A percentile compares a stretch with the other conserved stretches of the same genome.
Evolutionary conservation across 2,329 filamentous ascomycete genomes (phyloP).

Genomic region (Didymella keratinophila): DNA sequence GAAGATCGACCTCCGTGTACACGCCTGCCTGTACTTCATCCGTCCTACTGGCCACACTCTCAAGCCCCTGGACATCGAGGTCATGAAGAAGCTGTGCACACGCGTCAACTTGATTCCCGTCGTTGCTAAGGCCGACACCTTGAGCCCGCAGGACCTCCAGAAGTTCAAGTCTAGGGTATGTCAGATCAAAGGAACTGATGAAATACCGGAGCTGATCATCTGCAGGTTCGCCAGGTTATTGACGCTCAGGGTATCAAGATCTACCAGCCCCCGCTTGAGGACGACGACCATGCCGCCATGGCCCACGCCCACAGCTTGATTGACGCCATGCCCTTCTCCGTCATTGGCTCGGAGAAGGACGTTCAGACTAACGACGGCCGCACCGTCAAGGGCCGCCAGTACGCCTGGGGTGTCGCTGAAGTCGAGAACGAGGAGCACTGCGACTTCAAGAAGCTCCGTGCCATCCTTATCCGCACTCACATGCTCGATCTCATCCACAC

Average conservation of each 20-base stretch:
- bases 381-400: conserved; percentile 98
- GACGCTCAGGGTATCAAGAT: conserved; percentile 99
- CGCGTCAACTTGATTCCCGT: conserved; percentile 98
- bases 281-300: conserved; percentile 95
- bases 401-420: conserved; percentile 98
- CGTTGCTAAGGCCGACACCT: conserved; percentile 96
- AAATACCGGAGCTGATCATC: conserved; percentile 23
- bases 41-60: conserved; percentile 97
- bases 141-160: conserved; percentile 89
- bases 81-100: conserved; percentile 99
- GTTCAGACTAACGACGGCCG: conserved; percentile 95
- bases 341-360: conserved; percentile 99
- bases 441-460: conserved; percentile 99
- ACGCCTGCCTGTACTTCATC: conserved; percentile 99
- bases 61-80: conserved; percentile 98
- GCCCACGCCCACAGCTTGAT: conserved; percentile 94
- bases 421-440: conserved; percentile 99
- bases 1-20: conserved; percentile 99
- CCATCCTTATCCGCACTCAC: conserved; percentile 97
- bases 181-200: conserved; percentile 24
- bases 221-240: conserved; percentile 88
- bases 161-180: conserved; percentile 95
- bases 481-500: conserved; percentile 99
- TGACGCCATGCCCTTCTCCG: conserved; percentile 97
- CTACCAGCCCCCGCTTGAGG: conserved; percentile 96